Evolutionary conservation across 2,329 filamentous ascomycete species (phyloP), one percentile per base, ranked within the genome.

Genomic region (Ophiocordyceps australis): DNA sequence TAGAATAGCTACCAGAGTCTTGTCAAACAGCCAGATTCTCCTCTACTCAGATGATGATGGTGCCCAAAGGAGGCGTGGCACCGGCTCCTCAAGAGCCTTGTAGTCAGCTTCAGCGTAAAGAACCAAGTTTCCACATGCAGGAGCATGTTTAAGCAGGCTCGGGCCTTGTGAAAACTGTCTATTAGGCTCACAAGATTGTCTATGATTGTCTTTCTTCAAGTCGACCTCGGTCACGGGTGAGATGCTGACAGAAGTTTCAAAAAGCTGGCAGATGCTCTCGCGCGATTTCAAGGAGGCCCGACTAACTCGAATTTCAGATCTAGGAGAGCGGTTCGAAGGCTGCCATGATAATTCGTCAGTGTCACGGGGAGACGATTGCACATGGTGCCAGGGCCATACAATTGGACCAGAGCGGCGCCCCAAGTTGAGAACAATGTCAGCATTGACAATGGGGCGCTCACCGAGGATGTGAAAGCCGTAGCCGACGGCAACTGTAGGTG

Each of bases 391-490:
- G n/a, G n/a, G n/a, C n/a, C n/a, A n/a, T 56, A 37, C 40, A 31
- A 9, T 50, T 45, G 11, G 49, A 18, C 9, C 41, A 13, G 48
- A 28, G 11, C 50, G 46, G 22, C 46, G 41, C 4, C 59, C 57
- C 11, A 65, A 43, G 5, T 50, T 43, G 27, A 37, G 47, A 16
- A 62, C 29, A 9, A 56, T 29, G 2, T 41, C 33, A 10, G 46
- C 50, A 30, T 59, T 41, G 9, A 49, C 40, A 5, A 62, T 30
- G 2, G 63, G 65, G n/a, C 62, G 45, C 6, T 41, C 38, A 15
- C 52, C 38, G 18, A 50, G 26, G 5, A 49, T 36, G 25, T 62
- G 53, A 31, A 71, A 71, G 10, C 65, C 59, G 34, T 55, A 70
- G 2, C 62, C 65, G 2, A 51, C 46, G 6, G 57, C 59, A 5